phyloP scores from a whole-genome alignment of 2,329 filamentous ascomycete species.

The Helminthosporium solani region DNA sequence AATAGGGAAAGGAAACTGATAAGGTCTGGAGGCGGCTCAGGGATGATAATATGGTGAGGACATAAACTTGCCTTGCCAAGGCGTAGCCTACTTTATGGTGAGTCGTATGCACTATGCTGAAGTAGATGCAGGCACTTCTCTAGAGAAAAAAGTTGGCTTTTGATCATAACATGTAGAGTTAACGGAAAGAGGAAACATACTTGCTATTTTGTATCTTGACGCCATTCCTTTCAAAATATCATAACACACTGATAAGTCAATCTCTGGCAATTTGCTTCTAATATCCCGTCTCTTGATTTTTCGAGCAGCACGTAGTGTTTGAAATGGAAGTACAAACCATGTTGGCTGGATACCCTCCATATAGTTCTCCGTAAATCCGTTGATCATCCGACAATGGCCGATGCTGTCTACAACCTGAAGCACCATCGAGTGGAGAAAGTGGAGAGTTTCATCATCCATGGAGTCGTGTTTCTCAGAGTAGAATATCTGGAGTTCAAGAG shows the following conservation, averaged over 20 bases:
- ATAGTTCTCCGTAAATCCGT: slow-evolving; percentile 14
- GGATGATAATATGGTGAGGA: no score
- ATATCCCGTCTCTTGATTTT: slow-evolving; percentile 2
- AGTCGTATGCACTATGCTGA: neutral
- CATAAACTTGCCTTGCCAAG: no score
- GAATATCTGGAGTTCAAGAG: slow-evolving; percentile 15
- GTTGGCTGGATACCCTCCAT: slow-evolving; percentile 14
- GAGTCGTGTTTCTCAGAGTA: slow-evolving; percentile 5
- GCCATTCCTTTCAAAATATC: slow-evolving; percentile 6
- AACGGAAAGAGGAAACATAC: slow-evolving; percentile 1
- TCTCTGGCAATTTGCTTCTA: neutral
- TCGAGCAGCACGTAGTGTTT: slow-evolving; percentile 4
- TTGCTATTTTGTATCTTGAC: slow-evolving; percentile 12
- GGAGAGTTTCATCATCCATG: slow-evolving; percentile 3
- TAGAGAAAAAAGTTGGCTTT: neutral
- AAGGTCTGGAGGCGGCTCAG: no score
- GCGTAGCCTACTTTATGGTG: no score
- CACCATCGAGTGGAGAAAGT: slow-evolving; percentile 5
- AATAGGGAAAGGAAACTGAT: neutral
- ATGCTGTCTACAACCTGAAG: slow-evolving; percentile 6
- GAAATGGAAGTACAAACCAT: slow-evolving; percentile 13
- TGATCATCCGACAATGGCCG: slow-evolving; percentile 4
- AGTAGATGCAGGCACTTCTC: slow-evolving; percentile 5
- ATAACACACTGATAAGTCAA: slow-evolving; percentile 6
- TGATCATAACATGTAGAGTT: no score